phyloP scores from a whole-genome alignment of 768 basidiomycete genomes.

The Pleurotus cornucopiae region DNA sequence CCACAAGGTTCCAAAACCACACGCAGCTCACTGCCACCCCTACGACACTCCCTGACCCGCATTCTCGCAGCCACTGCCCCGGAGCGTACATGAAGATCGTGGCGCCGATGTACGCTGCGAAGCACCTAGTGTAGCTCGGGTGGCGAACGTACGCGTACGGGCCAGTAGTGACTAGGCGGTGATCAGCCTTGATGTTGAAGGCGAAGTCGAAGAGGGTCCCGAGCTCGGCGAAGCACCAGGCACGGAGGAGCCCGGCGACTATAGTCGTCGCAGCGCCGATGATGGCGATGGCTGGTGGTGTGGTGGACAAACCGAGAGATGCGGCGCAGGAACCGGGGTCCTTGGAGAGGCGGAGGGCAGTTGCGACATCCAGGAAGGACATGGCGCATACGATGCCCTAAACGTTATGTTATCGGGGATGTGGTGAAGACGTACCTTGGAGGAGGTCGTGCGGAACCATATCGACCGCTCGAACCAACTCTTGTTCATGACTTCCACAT shows the following conservation, averaged over 20 bases:
- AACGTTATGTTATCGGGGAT: neutral
- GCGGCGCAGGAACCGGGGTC: neutral
- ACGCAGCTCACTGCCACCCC: neutral
- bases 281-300: neutral
- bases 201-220: slow-evolving; percentile 20
- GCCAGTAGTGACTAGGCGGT: slow-evolving; percentile 21
- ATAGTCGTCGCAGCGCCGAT: neutral
- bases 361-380: neutral
- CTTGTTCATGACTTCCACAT: neutral
- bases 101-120: slow-evolving; percentile 20
- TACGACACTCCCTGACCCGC: neutral
- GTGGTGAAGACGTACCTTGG: neutral
- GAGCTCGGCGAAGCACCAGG: slow-evolving; percentile 10
- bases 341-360: neutral
- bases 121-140: slow-evolving; percentile 20
- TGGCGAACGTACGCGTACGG: slow-evolving; percentile 25
- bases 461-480: neutral
- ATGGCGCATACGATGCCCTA: neutral
- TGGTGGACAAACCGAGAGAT: neutral
- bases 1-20: neutral
- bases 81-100: slow-evolving; percentile 8
- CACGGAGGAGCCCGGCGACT: neutral
- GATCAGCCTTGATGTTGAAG: slow-evolving; percentile 27
- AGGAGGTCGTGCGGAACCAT: neutral
- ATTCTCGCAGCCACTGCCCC: slow-evolving; percentile 11